These are phyloP conservation scores for Chalara sp. DNA, from an alignment of 2,329 filamentous ascomycete species.

Conservation along the genomic window DNA sequence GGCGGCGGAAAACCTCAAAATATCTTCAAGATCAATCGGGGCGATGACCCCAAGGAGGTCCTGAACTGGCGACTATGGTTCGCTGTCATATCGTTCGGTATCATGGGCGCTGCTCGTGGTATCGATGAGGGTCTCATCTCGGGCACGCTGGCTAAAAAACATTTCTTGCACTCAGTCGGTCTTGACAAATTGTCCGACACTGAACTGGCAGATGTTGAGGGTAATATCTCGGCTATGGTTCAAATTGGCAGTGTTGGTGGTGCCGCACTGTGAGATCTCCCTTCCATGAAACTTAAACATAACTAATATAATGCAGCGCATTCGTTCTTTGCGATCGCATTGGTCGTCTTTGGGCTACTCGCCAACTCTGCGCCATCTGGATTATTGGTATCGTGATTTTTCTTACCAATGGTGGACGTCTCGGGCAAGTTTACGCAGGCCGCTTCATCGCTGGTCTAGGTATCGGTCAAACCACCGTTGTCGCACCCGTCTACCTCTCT, in stretches of 20 bases:
- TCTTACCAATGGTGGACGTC: constrained; percentile 46
- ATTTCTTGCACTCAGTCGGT: constrained; percentile 55
- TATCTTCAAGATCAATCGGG: constrained; percentile 8
- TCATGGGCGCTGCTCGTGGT: constrained; percentile 71
- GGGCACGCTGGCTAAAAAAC: constrained; percentile 60
- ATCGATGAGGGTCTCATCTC: constrained; percentile 72
- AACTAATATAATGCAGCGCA: constrained; percentile 19
- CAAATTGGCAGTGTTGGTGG: constrained; percentile 71
- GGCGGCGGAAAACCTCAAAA: too few relatives aligned
- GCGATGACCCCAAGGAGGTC: constrained; percentile 60
- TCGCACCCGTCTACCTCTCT: constrained; percentile 65
- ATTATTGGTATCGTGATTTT: constrained; percentile 52
- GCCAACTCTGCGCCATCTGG: constrained; percentile 50
- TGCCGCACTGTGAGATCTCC: constrained; percentile 47
- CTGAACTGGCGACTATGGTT: constrained; percentile 78
- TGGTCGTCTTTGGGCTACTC: constrained; percentile 56
- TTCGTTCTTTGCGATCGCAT: constrained; percentile 18
- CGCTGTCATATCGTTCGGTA: constrained; percentile 61
- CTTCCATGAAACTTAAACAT: background rate
- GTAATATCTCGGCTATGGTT: constrained; percentile 76
- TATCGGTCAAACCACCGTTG: constrained; percentile 60
- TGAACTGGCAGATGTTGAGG: constrained; percentile 60
- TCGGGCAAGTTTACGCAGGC: constrained; percentile 55
- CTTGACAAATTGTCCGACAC: constrained; percentile 44
- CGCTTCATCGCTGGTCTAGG: constrained; percentile 58